phyloP scores from a whole-genome alignment of 768 basidiomycete genomes.

The Leccinum barrowsii region DNA sequence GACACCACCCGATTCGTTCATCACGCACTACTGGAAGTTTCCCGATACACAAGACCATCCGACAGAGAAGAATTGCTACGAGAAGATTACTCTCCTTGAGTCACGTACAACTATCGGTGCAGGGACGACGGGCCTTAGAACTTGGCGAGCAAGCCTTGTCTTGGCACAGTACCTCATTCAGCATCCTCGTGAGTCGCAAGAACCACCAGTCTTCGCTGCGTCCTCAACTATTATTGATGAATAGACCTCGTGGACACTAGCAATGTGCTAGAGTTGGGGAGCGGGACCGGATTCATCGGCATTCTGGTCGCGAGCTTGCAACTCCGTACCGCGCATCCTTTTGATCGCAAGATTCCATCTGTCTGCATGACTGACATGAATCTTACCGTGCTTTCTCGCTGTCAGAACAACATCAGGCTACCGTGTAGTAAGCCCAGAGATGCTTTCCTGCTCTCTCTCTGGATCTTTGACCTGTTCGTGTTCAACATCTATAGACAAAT shows the following conservation, averaged over 20 bases:
- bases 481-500: constrained; percentile 43
- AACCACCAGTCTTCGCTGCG: neutral
- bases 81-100: constrained; percentile 61
- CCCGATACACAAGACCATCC: neutral
- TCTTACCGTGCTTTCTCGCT: constrained; percentile 57
- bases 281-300: constrained; percentile 74
- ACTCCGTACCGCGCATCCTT: constrained; percentile 1
- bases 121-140: constrained; percentile 64
- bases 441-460: neutral
- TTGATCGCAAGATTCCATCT: constrained; percentile 7
- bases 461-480: neutral
- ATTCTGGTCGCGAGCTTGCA: constrained; percentile 60
- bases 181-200: constrained; percentile 46
- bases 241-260: constrained; percentile 24
- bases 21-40: constrained; percentile 62
- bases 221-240: neutral
- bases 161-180: constrained; percentile 58
- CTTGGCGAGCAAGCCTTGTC: constrained; percentile 72
- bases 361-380: constrained; percentile 65
- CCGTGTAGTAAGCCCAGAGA: constrained; percentile 56
- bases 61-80: constrained; percentile 22
- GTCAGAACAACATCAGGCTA: constrained; percentile 55
- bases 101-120: constrained; percentile 69
- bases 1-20: constrained; percentile 44
- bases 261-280: constrained; percentile 69